phyloP scores from a whole-genome alignment of 1,139 yeast genomes.

The Candida frijolesensis region DNA sequence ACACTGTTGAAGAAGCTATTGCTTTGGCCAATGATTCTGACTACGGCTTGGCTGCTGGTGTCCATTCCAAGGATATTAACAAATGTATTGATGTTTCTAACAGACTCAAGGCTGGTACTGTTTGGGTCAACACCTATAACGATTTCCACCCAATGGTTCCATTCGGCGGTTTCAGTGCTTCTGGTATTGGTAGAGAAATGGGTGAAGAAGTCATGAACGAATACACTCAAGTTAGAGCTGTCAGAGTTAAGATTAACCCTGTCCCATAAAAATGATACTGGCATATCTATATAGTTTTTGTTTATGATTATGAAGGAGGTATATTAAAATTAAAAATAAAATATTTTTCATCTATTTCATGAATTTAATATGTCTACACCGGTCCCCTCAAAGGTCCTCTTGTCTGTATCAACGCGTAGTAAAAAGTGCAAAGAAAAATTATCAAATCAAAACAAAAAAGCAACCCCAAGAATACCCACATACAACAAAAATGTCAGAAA shows the following conservation, averaged over 20 bases:
- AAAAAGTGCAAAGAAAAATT: background rate
- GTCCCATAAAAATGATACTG: constrained; percentile 1
- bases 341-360: background rate
- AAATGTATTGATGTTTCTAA: constrained; percentile 69
- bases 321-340: background rate
- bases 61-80: constrained; percentile 69
- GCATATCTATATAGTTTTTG: background rate
- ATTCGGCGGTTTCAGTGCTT: constrained; percentile 84
- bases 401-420: background rate
- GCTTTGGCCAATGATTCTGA: constrained; percentile 70
- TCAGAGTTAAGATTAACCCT: constrained; percentile 43
- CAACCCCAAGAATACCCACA: background rate
- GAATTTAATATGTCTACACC: background rate
- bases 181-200: constrained; percentile 93
- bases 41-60: constrained; percentile 84
- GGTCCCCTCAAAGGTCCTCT: no score
- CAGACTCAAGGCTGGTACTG: constrained; percentile 75
- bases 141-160: constrained; percentile 81
- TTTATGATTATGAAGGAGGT: background rate
- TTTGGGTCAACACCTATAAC: constrained; percentile 86
- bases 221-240: constrained; percentile 83
- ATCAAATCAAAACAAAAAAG: background rate
- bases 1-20: constrained; percentile 70
- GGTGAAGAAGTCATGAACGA: constrained; percentile 82
- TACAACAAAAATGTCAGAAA: background rate